Base-by-base conservation (phyloP, 2,329 filamentous ascomycete species). In the Cephalotrichum gorgonifer region DNA sequence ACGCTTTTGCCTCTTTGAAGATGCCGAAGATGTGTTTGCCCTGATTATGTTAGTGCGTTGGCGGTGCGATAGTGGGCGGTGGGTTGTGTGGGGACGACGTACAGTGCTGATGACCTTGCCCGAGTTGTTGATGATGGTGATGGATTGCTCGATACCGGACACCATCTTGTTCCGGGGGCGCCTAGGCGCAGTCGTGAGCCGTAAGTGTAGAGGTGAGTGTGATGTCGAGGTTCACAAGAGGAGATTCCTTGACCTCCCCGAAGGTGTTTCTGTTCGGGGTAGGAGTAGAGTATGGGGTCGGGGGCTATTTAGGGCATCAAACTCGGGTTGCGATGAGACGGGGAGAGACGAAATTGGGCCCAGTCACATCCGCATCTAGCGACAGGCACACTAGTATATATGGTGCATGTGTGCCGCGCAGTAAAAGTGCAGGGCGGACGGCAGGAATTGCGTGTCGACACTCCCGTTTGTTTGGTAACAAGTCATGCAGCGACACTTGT, bases 31-130 rank as follows among this genome's bases (percentile, higher is more conserved):
- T 73, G 58, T 95, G 87, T 69, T 94, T 95, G 61, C 88, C 88
- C 88, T 94, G 60, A 27, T 44, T 30, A 22, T 44, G 42, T 44
- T 44, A 48, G 26, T 27, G 22, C 14, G 28, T 4, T 28, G 17
- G n/a, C 20, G 17, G 17, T 14, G 23, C 5, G 26, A 23, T n/a
- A n/a, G 30, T 35, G 33, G 22, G 30, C 17, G 22, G 11, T 23
- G 28, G 12, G 5, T 45, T 25, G n/a, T 15, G 28, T 9, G 30
- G 33, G 23, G 31, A 48, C 11, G 8, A 73, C 84, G 64, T 74
- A 90, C 88, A 52, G 85, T 93, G 74, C 83, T 90, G 58, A 95
- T 87, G 46, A 95, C 83, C 69, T 95, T 94, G 59, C 88, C 88
- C 51, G 88, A 93, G 60, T 76, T 89, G 71, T 95, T 93, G 67